These are phyloP conservation scores for Rosa hybrid DNA, from an alignment of 331 rosid genomes.

Conservation along the genomic window DNA sequence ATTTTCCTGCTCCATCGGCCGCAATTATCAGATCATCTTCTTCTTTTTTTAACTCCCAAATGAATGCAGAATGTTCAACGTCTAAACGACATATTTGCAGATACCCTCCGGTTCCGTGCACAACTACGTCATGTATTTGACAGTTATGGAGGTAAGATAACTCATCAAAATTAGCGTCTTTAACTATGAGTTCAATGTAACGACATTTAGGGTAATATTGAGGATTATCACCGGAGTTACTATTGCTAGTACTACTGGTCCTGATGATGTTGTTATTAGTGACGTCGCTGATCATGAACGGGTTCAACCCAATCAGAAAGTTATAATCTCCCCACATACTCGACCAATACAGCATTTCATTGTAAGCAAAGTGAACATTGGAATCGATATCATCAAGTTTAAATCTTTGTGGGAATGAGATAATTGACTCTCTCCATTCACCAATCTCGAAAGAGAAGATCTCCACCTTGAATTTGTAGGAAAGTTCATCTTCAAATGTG, in stretches of 20 bases:
- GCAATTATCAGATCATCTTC: not conserved
- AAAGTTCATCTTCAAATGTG: not conserved
- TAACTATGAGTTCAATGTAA: not conserved
- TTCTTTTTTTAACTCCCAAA: not conserved
- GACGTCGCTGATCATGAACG: not conserved
- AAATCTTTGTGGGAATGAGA: not conserved
- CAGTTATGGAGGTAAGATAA: not conserved
- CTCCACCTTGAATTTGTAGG: not conserved
- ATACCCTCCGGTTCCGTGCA: not conserved
- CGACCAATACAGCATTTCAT: not conserved
- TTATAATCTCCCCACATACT: not conserved
- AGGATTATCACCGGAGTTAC: not conserved
- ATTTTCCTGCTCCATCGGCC: not conserved
- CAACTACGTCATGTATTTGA: not conserved
- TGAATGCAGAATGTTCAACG: not conserved
- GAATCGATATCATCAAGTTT: not conserved
- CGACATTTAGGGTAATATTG: not conserved
- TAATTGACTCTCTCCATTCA: not conserved
- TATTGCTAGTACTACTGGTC: not conserved
- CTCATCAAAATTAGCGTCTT: not conserved
- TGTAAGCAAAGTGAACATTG: not conserved
- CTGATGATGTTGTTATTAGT: not conserved
- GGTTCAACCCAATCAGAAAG: not conserved
- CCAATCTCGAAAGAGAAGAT: not conserved
- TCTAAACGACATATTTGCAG: not conserved